These are phyloP conservation scores for Xylariaceae sp. DNA, from an alignment of 2,329 filamentous ascomycete genomes.

Conservation along the genomic window DNA sequence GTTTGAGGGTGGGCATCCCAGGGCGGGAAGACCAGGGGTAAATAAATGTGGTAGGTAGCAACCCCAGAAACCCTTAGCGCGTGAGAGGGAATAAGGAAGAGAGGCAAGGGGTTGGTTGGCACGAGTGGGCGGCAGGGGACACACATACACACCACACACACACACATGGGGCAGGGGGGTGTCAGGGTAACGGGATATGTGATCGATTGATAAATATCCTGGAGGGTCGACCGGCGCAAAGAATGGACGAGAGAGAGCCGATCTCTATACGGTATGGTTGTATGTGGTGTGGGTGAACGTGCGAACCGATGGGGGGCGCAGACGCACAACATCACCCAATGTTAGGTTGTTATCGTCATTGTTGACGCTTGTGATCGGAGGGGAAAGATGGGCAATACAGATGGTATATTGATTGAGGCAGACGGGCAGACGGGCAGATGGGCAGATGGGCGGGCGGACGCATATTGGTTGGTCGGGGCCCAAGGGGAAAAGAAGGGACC, in stretches of 20 bases:
- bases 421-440: slow-evolving; percentile 10
- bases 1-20: slow-evolving; percentile 18
- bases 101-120: slow-evolving; percentile 14
- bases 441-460: not conserved
- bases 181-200: slow-evolving; percentile 4
- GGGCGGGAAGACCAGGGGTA: slow-evolving; percentile 18
- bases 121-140: not conserved
- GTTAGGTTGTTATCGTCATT: slow-evolving; percentile 2
- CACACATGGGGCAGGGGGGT: not conserved
- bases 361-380: slow-evolving; percentile 17
- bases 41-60: slow-evolving; percentile 12
- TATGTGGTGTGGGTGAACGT: slow-evolving; percentile 8
- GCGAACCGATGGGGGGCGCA: slow-evolving; percentile 8
- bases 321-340: slow-evolving; percentile 6
- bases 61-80: slow-evolving; percentile 16
- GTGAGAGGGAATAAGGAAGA: slow-evolving; percentile 23
- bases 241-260: slow-evolving; percentile 12
- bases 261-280: slow-evolving; percentile 8
- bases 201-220: slow-evolving; percentile 9
- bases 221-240: slow-evolving; percentile 2
- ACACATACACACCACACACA: no score
- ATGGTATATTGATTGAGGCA: not conserved
- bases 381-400: slow-evolving; percentile 18
- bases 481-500: slow-evolving; percentile 14
- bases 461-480: slow-evolving; percentile 23